A percentile compares a stretch with the other conserved stretches of the same genome.
Evolutionary conservation across 2,329 filamentous ascomycete species (phyloP).

Genomic region (Penicillium carneum): DNA sequence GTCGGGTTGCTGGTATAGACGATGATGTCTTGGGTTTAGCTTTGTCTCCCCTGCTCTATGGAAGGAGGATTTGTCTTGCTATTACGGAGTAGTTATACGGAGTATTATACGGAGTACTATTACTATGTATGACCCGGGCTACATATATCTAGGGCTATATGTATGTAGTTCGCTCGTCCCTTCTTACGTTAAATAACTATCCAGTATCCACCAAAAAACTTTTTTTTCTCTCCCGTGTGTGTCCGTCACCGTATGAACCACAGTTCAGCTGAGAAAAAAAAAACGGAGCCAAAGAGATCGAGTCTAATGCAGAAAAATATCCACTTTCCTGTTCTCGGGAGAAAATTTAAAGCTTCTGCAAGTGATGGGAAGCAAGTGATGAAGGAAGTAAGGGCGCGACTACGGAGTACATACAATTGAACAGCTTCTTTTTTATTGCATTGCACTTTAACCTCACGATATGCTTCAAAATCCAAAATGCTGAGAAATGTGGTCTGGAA

Average conservation of each 20-base stretch:
- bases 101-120: too few relatives aligned
- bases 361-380: constrained; percentile 33
- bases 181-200: too few relatives aligned
- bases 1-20: background rate
- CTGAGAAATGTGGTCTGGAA: background rate
- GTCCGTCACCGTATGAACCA: constrained; percentile 17
- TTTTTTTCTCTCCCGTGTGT: constrained; percentile 32
- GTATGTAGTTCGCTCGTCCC: background rate
- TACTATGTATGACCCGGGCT: too few relatives aligned
- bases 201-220: constrained; percentile 28
- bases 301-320: constrained; percentile 37
- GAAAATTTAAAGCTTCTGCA: constrained; percentile 41
- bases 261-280: constrained; percentile 34
- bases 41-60: constrained; percentile 8
- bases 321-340: constrained; percentile 43
- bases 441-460: constrained; percentile 7
- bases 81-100: background rate
- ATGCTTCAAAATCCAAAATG: background rate
- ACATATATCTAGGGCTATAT: too few relatives aligned
- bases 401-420: constrained; percentile 6
- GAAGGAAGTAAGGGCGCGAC: background rate
- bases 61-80: constrained; percentile 23
- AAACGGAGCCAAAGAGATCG: constrained; percentile 43
- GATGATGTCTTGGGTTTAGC: constrained; percentile 11
- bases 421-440: constrained; percentile 6